A percentile compares a stretch with the other conserved stretches of the same genome.
Conservation (phyloP, 139 green algal species). For the Coelastrella sp. region DNA sequence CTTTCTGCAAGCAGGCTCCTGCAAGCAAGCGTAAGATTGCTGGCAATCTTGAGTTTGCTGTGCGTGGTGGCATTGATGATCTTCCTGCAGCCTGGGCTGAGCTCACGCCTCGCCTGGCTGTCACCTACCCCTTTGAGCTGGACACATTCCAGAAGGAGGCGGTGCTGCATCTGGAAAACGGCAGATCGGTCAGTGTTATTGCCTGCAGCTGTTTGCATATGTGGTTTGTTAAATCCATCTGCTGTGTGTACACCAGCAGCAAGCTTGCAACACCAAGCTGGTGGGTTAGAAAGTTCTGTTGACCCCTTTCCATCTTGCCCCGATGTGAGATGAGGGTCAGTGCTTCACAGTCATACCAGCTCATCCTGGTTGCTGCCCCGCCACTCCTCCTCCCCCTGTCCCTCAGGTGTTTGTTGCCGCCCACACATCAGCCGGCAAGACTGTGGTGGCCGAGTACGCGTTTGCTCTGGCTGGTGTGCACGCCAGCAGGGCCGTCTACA, state of each 20-base stretch:
- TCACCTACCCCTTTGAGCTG: conserved; percentile 90
- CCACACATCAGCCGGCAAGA: conserved; percentile 96
- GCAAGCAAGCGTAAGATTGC: neutral
- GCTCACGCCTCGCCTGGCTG: conserved; percentile 57
- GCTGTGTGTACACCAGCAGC: neutral
- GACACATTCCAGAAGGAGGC: conserved; percentile 95
- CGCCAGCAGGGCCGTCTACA: conserved; percentile 90
- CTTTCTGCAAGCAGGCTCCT: neutral
- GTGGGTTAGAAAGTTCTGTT: neutral
- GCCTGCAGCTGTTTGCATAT: neutral
- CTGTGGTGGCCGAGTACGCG: conserved; percentile 97
- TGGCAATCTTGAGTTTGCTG: conserved; percentile 36
- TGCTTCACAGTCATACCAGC: neutral
- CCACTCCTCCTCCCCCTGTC: neutral
- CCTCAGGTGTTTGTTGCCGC: conserved; percentile 91
- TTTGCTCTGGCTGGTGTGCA: conserved; percentile 90
- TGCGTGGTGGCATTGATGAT: conserved; percentile 30
- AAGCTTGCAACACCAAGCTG: neutral
- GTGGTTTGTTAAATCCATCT: neutral
- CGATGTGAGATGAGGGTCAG: neutral
- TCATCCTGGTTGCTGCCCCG: neutral
- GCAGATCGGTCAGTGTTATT: conserved; percentile 9
- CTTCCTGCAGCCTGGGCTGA: conserved; percentile 11
- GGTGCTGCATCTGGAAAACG: conserved; percentile 54
- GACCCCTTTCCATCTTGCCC: too few species aligned